Percentiles rank a stretch among this genome's conserved stretches.
phyloP scores from a whole-genome alignment of 805 yeast genomes.

The Teunomyces cretensis region DNA sequence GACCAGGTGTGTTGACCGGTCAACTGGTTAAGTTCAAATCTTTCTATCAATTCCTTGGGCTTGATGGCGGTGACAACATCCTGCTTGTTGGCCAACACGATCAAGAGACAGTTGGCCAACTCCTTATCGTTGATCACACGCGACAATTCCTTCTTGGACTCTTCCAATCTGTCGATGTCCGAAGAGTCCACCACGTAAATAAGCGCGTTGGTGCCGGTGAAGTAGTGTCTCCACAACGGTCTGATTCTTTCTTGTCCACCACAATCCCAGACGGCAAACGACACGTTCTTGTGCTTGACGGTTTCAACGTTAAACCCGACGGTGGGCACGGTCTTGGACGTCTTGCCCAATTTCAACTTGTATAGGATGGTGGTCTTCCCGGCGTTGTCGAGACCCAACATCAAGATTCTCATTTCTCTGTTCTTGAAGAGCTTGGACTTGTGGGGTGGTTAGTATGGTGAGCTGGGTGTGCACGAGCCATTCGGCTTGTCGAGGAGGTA shows the following conservation, averaged over 20 bases:
- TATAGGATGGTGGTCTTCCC: slow-evolving; percentile 90
- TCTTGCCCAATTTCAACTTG: slow-evolving; percentile 74
- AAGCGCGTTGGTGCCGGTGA: slow-evolving; percentile 88
- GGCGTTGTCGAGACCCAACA: slow-evolving; percentile 92
- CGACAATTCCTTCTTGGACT: slow-evolving; percentile 73
- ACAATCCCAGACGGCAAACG: slow-evolving; percentile 90
- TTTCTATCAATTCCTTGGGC: slow-evolving; percentile 78
- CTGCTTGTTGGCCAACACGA: slow-evolving; percentile 88
- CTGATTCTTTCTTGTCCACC: slow-evolving; percentile 94
- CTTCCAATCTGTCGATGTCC: slow-evolving; percentile 69
- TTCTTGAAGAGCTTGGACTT: slow-evolving; percentile 54
- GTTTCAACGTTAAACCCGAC: slow-evolving; percentile 93
- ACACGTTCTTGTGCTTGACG: slow-evolving; percentile 75
- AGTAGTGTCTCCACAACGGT: slow-evolving; percentile 94
- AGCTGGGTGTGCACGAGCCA: too few relatives aligned
- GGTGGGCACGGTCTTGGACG: slow-evolving; percentile 82
- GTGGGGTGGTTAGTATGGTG: slow-evolving; percentile 5
- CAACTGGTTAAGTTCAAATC: slow-evolving; percentile 59
- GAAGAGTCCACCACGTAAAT: slow-evolving; percentile 88
- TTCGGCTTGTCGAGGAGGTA: slow-evolving; percentile 4
- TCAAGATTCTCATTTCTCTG: slow-evolving; percentile 93
- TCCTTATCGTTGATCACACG: slow-evolving; percentile 82
- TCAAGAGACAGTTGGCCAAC: slow-evolving; percentile 72
- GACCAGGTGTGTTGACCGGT: slow-evolving; percentile 77
- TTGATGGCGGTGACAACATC: slow-evolving; percentile 70